Base-by-base conservation (phyloP, 2,329 filamentous ascomycete species). In the Trichoderma polysporum region DNA sequence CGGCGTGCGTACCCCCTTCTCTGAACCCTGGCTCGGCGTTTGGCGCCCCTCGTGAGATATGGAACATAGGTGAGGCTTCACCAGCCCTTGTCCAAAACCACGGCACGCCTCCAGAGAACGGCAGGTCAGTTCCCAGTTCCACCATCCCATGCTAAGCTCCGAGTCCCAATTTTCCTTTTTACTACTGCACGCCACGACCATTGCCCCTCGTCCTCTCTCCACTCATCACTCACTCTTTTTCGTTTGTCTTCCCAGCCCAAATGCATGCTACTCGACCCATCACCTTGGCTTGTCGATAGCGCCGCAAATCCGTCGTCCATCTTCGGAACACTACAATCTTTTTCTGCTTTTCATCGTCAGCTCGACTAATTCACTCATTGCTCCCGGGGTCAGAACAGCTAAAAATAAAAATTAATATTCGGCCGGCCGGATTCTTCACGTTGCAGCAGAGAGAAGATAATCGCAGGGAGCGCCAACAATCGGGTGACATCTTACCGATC, bases 281-380 rank as follows among this genome's bases (percentile, higher is more conserved):
- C 61, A 66, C 66, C 62, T 68, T 66, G 66, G 66, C 66, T 66
- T 50, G 67, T 63, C 67, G 54, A 68, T 68, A 68, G 67, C 67
- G 66, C 66, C 62, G 49, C 62, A 56, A 37, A 47, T 37, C 33
- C 50, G 25, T 66, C 39, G 45, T 68, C 53, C 59, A 52, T 53
- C 35, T 45, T 49, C 47, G 35, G 66, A 56, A 31, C 41, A 33
- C 35, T 52, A 61, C 57, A 56, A 39, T 68, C 49, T 27, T 59
- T 57, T 53, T 50, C 61, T 66, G 47, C 64, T 66, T 47, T 35
- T 27, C 58, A 60, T 64, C 61, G 37, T 22, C 50, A 41, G 61
- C 47, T 56, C 50, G 50, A 25, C 25, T 56, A 56, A 64, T 64
- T 67, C 59, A 64, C 59, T 64, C 66, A 56, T 64, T 64, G 19